Base-by-base conservation (phyloP, 495 filamentous ascomycete species). In the Tuber umbilicatum region DNA sequence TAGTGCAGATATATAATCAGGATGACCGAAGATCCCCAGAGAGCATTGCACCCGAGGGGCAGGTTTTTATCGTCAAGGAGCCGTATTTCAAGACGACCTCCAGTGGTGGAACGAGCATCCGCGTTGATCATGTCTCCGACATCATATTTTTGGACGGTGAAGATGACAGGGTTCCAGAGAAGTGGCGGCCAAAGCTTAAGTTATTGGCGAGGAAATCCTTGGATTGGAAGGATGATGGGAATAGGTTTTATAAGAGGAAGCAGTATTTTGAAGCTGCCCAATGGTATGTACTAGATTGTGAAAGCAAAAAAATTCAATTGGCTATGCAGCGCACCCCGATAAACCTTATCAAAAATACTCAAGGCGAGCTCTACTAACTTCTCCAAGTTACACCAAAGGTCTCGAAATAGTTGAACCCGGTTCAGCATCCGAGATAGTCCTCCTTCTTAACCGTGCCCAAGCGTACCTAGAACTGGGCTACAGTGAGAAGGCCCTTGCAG, bases 91-190 rank as follows among this genome's bases (percentile, higher is more conserved):
- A 78, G 31, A 31, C 27, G 14, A 74, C 70, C 9, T 21, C 38
- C 0, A 31, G 27, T 5, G 27, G 50, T 21, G 76, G 68, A 27
- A 78, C 76, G 23, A 73, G 76, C 35, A 67, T 78, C 39, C 70
- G 76, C 41, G 74, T 78, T 14, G 76, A 77, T 43, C 76, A 78
- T 74, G 68, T 78, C 68, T 78, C 76, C 19, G 75, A 78, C 71
- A 45, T 74, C 41, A 71, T 78, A 35, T 78, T 78, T 27, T 64
- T 78, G 23, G 68, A 39, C 9, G 45, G 75, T 27, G 71, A 67
- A 35, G 71, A 78, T 16, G 31, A 37, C 31, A 71, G 42, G 19
- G 31, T 78, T 41, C 76, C 70, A 31, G n/a, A 70, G 14, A 67
- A 73, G 40, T 78, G 76, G 75, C 75, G 45, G 68, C 47, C 76